A percentile compares a stretch with the other conserved stretches of the same genome.
Conservation (phyloP, 495 filamentous ascomycete species). For the Platismatia glauca region DNA sequence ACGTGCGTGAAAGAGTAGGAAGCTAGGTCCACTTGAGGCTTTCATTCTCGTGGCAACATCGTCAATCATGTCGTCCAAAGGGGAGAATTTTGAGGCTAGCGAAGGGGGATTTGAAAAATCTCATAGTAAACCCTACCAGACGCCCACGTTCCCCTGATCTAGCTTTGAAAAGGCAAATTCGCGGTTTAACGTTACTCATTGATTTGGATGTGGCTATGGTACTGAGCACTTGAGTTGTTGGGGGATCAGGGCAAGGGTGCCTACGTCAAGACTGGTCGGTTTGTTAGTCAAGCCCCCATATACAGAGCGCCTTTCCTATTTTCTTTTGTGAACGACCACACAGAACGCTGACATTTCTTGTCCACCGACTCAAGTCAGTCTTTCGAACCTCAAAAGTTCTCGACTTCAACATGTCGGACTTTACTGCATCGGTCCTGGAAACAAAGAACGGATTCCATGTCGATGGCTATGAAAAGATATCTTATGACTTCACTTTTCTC, state of each 20-base stretch:
- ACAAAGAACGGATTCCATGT: constrained; percentile 51
- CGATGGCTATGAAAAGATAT: constrained; percentile 56
- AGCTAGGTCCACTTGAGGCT: constrained; percentile 2
- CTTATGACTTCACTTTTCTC: constrained; percentile 58
- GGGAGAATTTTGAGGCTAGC: neutral
- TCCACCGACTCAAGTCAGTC: neutral
- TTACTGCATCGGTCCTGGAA: constrained; percentile 47
- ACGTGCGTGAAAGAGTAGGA: constrained; percentile 2
- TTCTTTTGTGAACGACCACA: neutral
- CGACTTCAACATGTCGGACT: constrained; percentile 46
- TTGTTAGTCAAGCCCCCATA: neutral
- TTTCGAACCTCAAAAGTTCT: neutral
- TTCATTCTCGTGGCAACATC: neutral
- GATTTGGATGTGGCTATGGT: constrained; percentile 1
- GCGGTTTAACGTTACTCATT: constrained; percentile 11
- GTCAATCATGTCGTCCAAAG: neutral
- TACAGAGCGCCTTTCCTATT: neutral
- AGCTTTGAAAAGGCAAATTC: neutral
- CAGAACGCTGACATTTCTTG: too few species aligned
- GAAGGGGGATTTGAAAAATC: neutral
- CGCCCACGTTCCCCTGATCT: neutral
- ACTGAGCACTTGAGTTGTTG: neutral
- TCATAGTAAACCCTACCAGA: constrained; percentile 9
- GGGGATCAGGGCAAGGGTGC: neutral
- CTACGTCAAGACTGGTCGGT: constrained; percentile 6